Evolutionary conservation across 2,329 filamentous ascomycete species (phyloP), one percentile per base, ranked within the genome.

Genomic region (Aspergillus cejpii): DNA sequence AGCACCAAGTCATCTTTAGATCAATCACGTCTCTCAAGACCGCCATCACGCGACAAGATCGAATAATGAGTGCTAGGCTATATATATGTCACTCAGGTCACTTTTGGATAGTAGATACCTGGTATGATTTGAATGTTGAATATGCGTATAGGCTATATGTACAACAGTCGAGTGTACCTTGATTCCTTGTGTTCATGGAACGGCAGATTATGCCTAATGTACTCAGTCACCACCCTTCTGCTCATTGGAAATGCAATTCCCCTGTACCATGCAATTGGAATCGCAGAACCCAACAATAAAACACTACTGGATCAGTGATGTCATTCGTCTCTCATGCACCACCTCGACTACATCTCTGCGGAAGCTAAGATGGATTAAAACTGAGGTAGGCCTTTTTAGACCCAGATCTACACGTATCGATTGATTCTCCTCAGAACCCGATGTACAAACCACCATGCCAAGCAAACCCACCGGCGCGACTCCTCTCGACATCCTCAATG

Each of bases 381-480:
- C 23, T 24, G n/a, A n/a, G n/a, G n/a, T n/a, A n/a, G n/a, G n/a
- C n/a, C n/a, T n/a, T n/a, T n/a, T n/a, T n/a, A n/a, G n/a, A n/a
- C n/a, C n/a, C n/a, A n/a, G n/a, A n/a, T n/a, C n/a, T n/a, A 24
- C 4, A 24, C 23, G 8, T 5, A 24, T 8, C 23, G 23, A 24
- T 8, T 24, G 4, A 24, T 8, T 8, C 8, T 5, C 8, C 23
- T 8, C 23, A 24, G 4, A 4, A 4, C 23, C 4, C 8, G 5
- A 5, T 8, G 15, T 12, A 14, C 39, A 23, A 36, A 4, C 20
- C 17, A 29, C 4, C 28, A 45, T 14, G 15, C 26, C 33, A 19
- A 6, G 19, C 3, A 14, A 60, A 28, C 68, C 70, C 51, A 65
- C 66, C 0, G 71, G 70, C 5, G 72, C 69, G 0, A 58, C 65